Percentiles rank a stretch among this genome's conserved stretches.
Evolutionary conservation across 768 basidiomycete species (phyloP).

Genomic region (Dentipellis sp.): DNA sequence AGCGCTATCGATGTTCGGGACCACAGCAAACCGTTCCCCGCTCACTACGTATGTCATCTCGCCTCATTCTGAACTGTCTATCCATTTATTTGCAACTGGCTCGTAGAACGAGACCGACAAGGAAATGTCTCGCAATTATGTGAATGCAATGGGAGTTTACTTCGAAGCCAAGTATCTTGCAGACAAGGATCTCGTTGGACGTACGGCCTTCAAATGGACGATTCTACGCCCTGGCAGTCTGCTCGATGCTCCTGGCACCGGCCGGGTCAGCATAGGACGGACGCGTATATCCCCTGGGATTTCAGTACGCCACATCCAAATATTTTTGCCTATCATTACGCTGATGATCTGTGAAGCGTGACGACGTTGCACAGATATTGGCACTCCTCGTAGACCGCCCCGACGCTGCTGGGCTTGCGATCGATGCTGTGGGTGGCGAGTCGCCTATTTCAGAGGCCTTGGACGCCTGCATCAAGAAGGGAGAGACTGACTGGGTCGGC

Average conservation of each 20-base stretch:
- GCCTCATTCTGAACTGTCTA: neutral
- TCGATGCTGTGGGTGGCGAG: slow-evolving; percentile 53
- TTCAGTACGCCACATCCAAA: slow-evolving; percentile 29
- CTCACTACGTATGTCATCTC: slow-evolving; percentile 36
- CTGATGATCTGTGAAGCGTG: slow-evolving; percentile 28
- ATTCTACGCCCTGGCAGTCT: slow-evolving; percentile 59
- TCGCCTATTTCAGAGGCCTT: slow-evolving; percentile 36
- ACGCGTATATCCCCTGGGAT: slow-evolving; percentile 38
- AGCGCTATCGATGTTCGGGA: slow-evolving; percentile 51
- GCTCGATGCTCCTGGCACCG: slow-evolving; percentile 38
- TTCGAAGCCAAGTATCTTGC: slow-evolving; percentile 34
- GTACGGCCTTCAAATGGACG: slow-evolving; percentile 54
- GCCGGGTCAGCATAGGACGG: slow-evolving; percentile 41
- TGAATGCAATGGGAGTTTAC: slow-evolving; percentile 33
- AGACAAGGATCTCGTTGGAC: slow-evolving; percentile 31
- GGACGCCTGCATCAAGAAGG: slow-evolving; percentile 39
- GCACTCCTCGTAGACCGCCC: slow-evolving; percentile 38
- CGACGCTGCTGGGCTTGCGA: slow-evolving; percentile 45
- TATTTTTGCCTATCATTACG: neutral
- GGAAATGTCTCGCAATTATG: slow-evolving; percentile 29
- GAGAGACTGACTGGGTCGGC: slow-evolving; percentile 26
- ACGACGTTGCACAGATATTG: slow-evolving; percentile 47
- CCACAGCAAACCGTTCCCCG: slow-evolving; percentile 32
- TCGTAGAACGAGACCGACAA: slow-evolving; percentile 38
- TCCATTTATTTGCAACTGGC: neutral